Base-by-base conservation (phyloP, 2,329 filamentous ascomycete species). In the Coniochaeta ligniaria region DNA sequence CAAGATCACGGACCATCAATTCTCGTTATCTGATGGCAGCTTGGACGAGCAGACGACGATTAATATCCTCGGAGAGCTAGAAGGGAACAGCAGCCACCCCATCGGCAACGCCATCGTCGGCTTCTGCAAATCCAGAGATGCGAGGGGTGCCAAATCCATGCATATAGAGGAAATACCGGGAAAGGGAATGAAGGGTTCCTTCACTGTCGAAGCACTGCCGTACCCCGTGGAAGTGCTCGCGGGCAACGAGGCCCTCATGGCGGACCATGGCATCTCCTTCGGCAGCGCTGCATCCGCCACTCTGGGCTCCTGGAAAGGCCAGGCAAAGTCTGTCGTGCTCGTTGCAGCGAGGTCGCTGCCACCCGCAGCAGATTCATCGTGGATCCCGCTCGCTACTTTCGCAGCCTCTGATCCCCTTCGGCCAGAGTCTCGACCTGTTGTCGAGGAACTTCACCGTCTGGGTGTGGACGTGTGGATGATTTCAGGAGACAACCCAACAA, bases 381-480 rank as follows among this genome's bases (percentile, higher is more conserved):
- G 81, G 77, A 69, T 70, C 2, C 78, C 95, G 6, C 78, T 81
- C 0, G 85, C 87, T 0, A 80, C 87, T 12, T 86, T 96, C 64
- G 86, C 91, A 54, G 88, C 93, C 56, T 87, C 92, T 0, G 93
- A 97, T 66, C 86, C 91, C 1, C 83, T 96, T 63, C 88, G 93
- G 1, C 82, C 85, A 0, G 91, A 96, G 73, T 87, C 92, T 0
- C 73, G 76, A 1, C 69, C 76, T 7, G 85, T 94, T 22, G 82
- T 96, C 61, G 73, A 75, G 6, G 80, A 86, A 1, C 83, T 96
- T 0, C 82, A 83, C 47, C 73, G 80, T 3, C 83, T 83, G 17
- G 86, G 88, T 20, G 86, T 90, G 54, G 83, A 87, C 35, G 89
- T 96, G 5, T 96, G 89, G 86, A 96, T 97, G 91, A 86, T 96